Conservation (phyloP, 495 filamentous ascomycete species). For the Glutinoglossum americanum region DNA sequence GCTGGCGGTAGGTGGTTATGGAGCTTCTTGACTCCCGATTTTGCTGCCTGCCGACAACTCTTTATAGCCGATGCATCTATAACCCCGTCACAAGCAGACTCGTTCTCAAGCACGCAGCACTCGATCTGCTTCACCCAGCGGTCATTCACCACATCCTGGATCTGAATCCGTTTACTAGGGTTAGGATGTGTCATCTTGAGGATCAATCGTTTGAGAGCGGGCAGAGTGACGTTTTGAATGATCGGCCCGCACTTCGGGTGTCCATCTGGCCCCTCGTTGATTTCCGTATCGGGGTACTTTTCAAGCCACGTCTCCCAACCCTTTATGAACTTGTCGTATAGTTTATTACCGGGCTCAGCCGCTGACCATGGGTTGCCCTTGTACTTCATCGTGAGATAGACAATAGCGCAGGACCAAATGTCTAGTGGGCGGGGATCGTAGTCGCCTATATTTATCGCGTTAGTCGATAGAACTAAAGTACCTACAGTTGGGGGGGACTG, state of each 20-base stretch:
- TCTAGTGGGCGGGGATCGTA: conserved; percentile 61
- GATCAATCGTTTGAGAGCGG: conserved; percentile 36
- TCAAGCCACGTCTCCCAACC: conserved; percentile 40
- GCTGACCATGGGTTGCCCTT: conserved; percentile 42
- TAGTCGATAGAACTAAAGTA: neutral
- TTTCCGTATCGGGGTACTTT: conserved; percentile 25
- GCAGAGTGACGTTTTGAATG: conserved; percentile 25
- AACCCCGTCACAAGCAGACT: neutral
- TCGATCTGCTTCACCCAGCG: conserved; percentile 44
- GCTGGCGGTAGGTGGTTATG: conserved; percentile 4
- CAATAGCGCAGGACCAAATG: conserved; percentile 59
- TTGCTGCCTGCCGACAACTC: conserved; percentile 4
- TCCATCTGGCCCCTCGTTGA: conserved; percentile 22
- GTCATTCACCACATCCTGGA: conserved; percentile 36
- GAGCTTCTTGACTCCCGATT: neutral
- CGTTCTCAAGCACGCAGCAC: conserved; percentile 32
- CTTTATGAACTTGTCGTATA: conserved; percentile 35
- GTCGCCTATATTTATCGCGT: conserved; percentile 15
- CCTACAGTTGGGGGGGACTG: conserved; percentile 5
- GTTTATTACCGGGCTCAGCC: conserved; percentile 22
- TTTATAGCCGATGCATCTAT: conserved; percentile 6
- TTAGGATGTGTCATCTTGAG: conserved; percentile 60
- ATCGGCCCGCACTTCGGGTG: conserved; percentile 29
- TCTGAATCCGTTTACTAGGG: conserved; percentile 40
- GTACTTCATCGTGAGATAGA: conserved; percentile 45